phyloP scores from a whole-genome alignment of 2,329 filamentous ascomycete genomes.

The Stylonectria norvegica region DNA sequence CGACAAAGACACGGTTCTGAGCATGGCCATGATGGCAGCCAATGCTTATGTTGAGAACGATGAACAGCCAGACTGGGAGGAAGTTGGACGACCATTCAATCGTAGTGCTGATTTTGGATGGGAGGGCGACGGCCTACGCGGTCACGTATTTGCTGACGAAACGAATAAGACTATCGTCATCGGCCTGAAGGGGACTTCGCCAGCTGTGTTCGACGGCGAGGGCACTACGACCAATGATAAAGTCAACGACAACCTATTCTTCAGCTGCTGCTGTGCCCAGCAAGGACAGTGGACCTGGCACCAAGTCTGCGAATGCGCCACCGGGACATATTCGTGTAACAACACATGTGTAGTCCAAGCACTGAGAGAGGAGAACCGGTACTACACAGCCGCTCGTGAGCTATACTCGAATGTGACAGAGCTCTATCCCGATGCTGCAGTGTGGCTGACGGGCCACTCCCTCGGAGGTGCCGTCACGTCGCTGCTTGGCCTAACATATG shows the following conservation, averaged over 20 bases:
- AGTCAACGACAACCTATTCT: conserved; percentile 95
- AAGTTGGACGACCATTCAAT: conserved; percentile 76
- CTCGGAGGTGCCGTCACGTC: conserved; percentile 85
- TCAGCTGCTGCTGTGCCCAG: conserved; percentile 95
- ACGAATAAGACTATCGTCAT: conserved; percentile 85
- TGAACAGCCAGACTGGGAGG: conserved; percentile 74
- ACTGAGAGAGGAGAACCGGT: conserved; percentile 77
- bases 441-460: conserved; percentile 92
- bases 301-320: conserved; percentile 90
- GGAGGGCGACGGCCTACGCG: conserved; percentile 82
- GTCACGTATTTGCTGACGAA: conserved; percentile 88
- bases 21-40: conserved; percentile 81
- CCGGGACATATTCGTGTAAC: conserved; percentile 84
- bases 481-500: conserved; percentile 87
- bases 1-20: conserved; percentile 80
- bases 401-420: conserved; percentile 90
- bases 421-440: conserved; percentile 75
- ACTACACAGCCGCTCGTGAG: conserved; percentile 85
- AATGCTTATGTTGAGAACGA: conserved; percentile 82
- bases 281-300: conserved; percentile 88
- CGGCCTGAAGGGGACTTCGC: conserved; percentile 85
- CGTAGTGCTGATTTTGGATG: conserved; percentile 88
- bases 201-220: conserved; percentile 92
- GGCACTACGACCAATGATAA: conserved; percentile 98
- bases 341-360: conserved; percentile 79